Percentiles rank a stretch among this genome's conserved stretches.
Evolutionary conservation across 768 basidiomycete genomes (phyloP).

Genomic region (Phaeolepiota aurea): DNA sequence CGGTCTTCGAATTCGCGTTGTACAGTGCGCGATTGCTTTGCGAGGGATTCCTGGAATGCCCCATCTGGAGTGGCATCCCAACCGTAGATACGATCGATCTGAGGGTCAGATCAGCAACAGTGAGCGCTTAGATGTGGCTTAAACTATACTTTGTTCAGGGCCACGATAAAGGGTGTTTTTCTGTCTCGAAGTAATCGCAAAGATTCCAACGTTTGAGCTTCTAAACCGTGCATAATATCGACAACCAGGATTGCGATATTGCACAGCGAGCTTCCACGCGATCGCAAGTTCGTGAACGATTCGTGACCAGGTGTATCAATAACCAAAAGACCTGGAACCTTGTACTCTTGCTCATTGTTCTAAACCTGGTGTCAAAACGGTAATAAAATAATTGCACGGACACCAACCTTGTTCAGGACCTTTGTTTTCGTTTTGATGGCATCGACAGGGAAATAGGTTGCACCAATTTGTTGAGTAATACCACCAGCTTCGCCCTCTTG

Average conservation of each 20-base stretch:
- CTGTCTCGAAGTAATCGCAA: slow-evolving; percentile 83
- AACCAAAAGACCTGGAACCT: slow-evolving; percentile 90
- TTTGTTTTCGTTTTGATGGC: slow-evolving; percentile 90
- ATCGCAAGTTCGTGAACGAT: slow-evolving; percentile 94
- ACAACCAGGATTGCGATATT: slow-evolving; percentile 99
- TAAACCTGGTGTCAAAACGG: slow-evolving; percentile 15
- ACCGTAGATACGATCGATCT: slow-evolving; percentile 97
- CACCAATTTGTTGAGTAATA: slow-evolving; percentile 99
- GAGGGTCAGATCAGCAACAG: slow-evolving; percentile 5
- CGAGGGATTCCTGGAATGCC: slow-evolving; percentile 86
- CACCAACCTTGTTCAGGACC: slow-evolving; percentile 77
- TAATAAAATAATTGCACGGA: background rate
- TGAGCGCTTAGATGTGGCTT: background rate
- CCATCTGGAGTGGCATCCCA: slow-evolving; percentile 91
- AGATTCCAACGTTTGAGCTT: slow-evolving; percentile 97
- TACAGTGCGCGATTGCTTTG: slow-evolving; percentile 68
- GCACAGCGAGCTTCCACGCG: slow-evolving; percentile 92
- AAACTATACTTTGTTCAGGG: slow-evolving; percentile 85
- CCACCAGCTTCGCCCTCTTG: slow-evolving; percentile 99
- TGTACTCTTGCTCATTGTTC: slow-evolving; percentile 85
- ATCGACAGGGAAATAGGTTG: slow-evolving; percentile 96
- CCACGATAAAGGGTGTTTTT: slow-evolving; percentile 98
- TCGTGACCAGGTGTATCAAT: slow-evolving; percentile 99
- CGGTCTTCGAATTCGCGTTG: slow-evolving; percentile 92
- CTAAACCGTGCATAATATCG: slow-evolving; percentile 98